A percentile compares a stretch with the other conserved stretches of the same genome.
Conservation (phyloP, 2,329 filamentous ascomycete species). For the Lachnellula arida region DNA sequence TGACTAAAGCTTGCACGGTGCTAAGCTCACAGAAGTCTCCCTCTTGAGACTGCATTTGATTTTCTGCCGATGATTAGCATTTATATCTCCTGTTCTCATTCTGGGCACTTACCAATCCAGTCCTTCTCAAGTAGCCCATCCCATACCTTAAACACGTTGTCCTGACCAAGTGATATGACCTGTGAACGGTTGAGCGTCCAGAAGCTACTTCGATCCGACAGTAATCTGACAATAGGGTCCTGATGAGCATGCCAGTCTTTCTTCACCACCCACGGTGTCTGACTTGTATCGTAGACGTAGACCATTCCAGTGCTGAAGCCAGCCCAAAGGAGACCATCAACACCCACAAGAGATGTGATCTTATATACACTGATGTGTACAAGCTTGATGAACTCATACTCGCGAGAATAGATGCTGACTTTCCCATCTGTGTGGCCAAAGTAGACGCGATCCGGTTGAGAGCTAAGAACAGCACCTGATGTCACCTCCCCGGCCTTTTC, state of each 20-base stretch:
- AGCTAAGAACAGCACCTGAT: conserved; percentile 70
- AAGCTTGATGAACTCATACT: conserved; percentile 73
- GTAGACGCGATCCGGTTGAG: conserved; percentile 74
- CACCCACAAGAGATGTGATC: conserved; percentile 80
- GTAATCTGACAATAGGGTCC: conserved; percentile 71
- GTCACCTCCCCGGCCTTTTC: conserved; percentile 81
- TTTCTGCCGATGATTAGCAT: conserved; percentile 46
- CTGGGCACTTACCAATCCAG: conserved; percentile 61
- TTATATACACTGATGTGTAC: conserved; percentile 91
- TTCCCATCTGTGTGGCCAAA: conserved; percentile 93
- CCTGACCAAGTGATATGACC: conserved; percentile 80
- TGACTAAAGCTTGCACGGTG: conserved; percentile 70
- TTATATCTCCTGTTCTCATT: neutral
- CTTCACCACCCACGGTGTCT: conserved; percentile 80
- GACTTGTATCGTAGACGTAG: conserved; percentile 81
- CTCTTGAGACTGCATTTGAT: conserved; percentile 79
- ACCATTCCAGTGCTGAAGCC: conserved; percentile 93
- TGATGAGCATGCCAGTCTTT: conserved; percentile 96
- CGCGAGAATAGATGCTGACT: conserved; percentile 80
- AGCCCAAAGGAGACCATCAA: conserved; percentile 82
- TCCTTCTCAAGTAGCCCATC: conserved; percentile 91
- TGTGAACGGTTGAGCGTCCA: conserved; percentile 83
- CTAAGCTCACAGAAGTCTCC: conserved; percentile 80
- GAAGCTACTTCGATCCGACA: conserved; percentile 74
- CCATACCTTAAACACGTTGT: conserved; percentile 82